These are phyloP conservation scores for Microsporum audouinii DNA, from an alignment of 2,329 filamentous ascomycete species.

Conservation along the genomic window DNA sequence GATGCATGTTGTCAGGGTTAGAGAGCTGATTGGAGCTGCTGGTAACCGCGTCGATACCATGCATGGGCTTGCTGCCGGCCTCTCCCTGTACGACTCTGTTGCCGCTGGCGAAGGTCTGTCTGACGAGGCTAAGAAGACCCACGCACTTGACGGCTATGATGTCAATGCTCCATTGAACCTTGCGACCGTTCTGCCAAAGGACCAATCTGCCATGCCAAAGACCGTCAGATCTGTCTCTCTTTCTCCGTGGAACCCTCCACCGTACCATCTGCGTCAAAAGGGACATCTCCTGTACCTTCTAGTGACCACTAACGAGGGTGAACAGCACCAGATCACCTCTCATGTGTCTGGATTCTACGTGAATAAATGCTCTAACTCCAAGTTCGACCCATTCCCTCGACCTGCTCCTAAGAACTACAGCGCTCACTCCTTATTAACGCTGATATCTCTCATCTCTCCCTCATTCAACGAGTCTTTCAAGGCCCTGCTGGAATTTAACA, in stretches of 20 bases:
- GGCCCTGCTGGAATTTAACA: constrained; percentile 72
- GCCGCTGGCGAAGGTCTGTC: constrained; percentile 34
- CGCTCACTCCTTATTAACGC: constrained; percentile 73
- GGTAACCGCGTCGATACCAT: constrained; percentile 78
- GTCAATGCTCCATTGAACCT: constrained; percentile 59
- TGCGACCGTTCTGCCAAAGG: constrained; percentile 57
- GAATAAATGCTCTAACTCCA: constrained; percentile 89
- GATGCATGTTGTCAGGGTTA: constrained; percentile 80
- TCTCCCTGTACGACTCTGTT: constrained; percentile 77
- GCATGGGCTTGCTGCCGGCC: constrained; percentile 72
- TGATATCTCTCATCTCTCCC: constrained; percentile 68
- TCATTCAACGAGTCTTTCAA: constrained; percentile 69
- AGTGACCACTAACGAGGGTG: constrained; percentile 82
- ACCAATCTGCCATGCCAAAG: constrained; percentile 62
- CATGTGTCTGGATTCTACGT: constrained; percentile 94
- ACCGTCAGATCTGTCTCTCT: constrained; percentile 81
- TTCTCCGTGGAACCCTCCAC: constrained; percentile 93
- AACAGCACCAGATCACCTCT: constrained; percentile 85
- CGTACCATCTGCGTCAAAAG: constrained; percentile 77
- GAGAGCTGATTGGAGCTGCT: constrained; percentile 85
- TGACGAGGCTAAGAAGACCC: constrained; percentile 34
- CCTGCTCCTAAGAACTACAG: constrained; percentile 63
- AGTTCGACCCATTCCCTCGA: constrained; percentile 83
- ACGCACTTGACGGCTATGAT: constrained; percentile 61
- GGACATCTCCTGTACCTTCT: constrained; percentile 87